Evolutionary conservation across 805 yeast species (phyloP).

Genomic region (Saturnispora diversa): DNA sequence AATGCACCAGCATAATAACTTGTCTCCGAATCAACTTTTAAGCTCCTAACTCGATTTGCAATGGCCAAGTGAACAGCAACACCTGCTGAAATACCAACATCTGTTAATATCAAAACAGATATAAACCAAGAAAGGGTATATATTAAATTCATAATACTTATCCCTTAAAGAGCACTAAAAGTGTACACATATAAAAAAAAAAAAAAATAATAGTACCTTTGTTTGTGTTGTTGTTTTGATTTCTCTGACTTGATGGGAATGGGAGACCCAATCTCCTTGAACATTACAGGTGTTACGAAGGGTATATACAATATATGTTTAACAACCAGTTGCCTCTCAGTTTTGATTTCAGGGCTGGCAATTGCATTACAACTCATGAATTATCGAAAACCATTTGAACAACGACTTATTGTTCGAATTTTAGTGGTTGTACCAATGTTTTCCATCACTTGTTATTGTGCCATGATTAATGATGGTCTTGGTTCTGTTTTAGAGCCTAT

Average conservation of each 20-base stretch:
- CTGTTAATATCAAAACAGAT: neutral
- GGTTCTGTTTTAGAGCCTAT: constrained; percentile 58
- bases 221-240: too few relatives aligned
- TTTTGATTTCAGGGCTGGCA: constrained; percentile 36
- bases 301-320: neutral
- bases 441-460: constrained; percentile 59
- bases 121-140: neutral
- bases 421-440: constrained; percentile 76
- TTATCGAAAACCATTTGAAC: constrained; percentile 85
- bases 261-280: too few relatives aligned
- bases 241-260: too few relatives aligned
- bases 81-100: constrained; percentile 18
- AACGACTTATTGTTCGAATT: constrained; percentile 75
- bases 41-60: constrained; percentile 29
- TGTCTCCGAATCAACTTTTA: constrained; percentile 31
- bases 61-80: constrained; percentile 32
- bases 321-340: constrained; percentile 22
- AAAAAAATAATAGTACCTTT: too few relatives aligned
- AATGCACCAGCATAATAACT: constrained; percentile 53
- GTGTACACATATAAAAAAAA: too few relatives aligned
- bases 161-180: too few relatives aligned
- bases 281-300: neutral
- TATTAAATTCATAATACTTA: too few relatives aligned
- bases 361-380: constrained; percentile 52
- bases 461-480: constrained; percentile 39